These are phyloP conservation scores for Eurotiales sp. DNA, from an alignment of 2,329 filamentous ascomycete species.

Conservation along the genomic window DNA sequence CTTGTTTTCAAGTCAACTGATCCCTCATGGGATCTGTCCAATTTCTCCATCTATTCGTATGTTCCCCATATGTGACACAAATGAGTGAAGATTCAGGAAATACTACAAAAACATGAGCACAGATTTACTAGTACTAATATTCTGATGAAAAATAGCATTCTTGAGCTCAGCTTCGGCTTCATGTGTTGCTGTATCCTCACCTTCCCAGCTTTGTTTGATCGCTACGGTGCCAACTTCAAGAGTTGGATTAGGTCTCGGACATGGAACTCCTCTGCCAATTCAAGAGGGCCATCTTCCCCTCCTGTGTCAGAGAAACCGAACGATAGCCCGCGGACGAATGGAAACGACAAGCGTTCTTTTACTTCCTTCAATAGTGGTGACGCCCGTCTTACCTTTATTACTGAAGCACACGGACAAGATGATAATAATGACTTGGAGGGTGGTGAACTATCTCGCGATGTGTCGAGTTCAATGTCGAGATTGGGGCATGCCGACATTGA, in stretches of 20 bases:
- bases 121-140: background rate
- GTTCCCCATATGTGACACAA: background rate
- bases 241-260: constrained; percentile 2
- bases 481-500: background rate
- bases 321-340: background rate
- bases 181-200: constrained; percentile 7
- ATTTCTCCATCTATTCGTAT: constrained; percentile 3
- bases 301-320: background rate
- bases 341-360: background rate
- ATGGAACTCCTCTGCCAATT: background rate
- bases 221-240: background rate
- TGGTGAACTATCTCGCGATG: background rate
- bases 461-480: background rate
- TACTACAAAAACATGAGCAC: no score
- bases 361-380: constrained; percentile 1
- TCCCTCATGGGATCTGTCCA: constrained; percentile 4
- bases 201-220: constrained; percentile 6
- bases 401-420: background rate
- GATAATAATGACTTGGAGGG: background rate
- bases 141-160: background rate
- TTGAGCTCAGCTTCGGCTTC: constrained; percentile 9
- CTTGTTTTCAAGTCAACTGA: constrained; percentile 7
- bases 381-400: background rate
- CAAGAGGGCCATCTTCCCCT: background rate
- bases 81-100: background rate